Base-by-base conservation (phyloP, 495 filamentous ascomycete genomes). In the Xylaria palmicola region DNA sequence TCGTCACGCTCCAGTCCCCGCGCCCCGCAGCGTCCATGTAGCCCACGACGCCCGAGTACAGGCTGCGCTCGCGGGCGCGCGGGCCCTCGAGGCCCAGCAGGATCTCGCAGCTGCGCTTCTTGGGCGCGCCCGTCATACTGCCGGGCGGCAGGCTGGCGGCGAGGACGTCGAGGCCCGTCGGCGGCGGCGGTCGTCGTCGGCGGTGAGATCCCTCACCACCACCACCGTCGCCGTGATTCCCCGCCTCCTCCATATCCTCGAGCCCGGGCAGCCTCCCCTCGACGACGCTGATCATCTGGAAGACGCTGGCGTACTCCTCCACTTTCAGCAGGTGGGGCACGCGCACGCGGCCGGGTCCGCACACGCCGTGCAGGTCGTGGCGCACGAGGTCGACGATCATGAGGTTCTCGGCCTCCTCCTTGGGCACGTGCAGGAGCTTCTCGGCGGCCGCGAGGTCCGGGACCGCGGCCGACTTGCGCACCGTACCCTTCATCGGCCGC, bases 381-480 rank as follows among this genome's bases (percentile, higher is more conserved):
- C 93, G 83, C 29, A 96, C 92, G 6, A 98, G 79, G 75, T 97
- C 94, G 1, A 96, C 92, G 61, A 98, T 97, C 94, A 98, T 98
- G 6, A 98, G 83, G 68, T 97, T 97, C 75, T 98, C 94, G 12
- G 94, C 93, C 66, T 87, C 88, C 68, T 97, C 94, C 69, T 98
- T 98, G 12, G 88, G 86, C 1, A 88, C 82, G 50, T 86, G 79
- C 4, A 97, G 83, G 60, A 92, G 83, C 39, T 72, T 72, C 39
- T 83, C 85, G 13, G 93, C 93, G 63, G 88, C 78, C 12, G 77
- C 82, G 41, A 87, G 76, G 1, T 89, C 93, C 0, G 73, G 50
- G 0, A 78, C 76, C 15, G 72, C 72, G 30, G 79, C 70, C 0
- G 83, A 81, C 68, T 94, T 96, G 51, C 84, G 84, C 36, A 97